phyloP scores from a whole-genome alignment of 306 rosid species.

The Arachis hypogaea region DNA sequence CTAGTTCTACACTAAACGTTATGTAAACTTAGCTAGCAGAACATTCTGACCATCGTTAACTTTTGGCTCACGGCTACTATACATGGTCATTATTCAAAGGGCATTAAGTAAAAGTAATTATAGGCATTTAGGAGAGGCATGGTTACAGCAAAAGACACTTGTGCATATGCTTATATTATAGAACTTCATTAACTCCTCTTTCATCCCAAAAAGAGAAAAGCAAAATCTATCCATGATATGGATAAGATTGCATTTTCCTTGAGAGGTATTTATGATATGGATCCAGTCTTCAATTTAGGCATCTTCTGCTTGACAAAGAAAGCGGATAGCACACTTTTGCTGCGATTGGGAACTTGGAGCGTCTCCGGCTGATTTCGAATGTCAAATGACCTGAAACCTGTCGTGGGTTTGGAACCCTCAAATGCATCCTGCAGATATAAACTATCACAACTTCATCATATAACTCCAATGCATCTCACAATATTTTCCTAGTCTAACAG shows the following conservation, averaged over 20 bases:
- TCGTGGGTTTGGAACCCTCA: constrained; percentile 62
- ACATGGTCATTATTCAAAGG: constrained; percentile 51
- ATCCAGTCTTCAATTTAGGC: constrained; percentile 56
- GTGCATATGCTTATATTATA: constrained; percentile 31
- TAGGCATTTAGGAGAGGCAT: constrained; percentile 6
- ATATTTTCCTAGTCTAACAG: neutral
- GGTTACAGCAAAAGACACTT: constrained; percentile 20
- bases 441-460: neutral
- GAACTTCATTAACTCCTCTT: constrained; percentile 21
- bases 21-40: constrained; percentile 2
- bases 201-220: neutral
- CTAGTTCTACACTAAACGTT: neutral
- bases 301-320: constrained; percentile 76
- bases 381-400: constrained; percentile 68
- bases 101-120: constrained; percentile 26
- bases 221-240: constrained; percentile 17
- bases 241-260: constrained; percentile 32
- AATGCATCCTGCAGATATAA: constrained; percentile 57
- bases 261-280: constrained; percentile 48
- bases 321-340: constrained; percentile 85
- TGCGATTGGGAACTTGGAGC: constrained; percentile 61
- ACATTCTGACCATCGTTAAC: constrained; percentile 33
- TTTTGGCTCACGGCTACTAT: constrained; percentile 33
- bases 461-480: neutral
- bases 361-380: constrained; percentile 51